These are phyloP conservation scores for Cenchrus fungigraminus DNA, from an alignment of 176 grass and related monocot species.

Conservation along the genomic window DNA sequence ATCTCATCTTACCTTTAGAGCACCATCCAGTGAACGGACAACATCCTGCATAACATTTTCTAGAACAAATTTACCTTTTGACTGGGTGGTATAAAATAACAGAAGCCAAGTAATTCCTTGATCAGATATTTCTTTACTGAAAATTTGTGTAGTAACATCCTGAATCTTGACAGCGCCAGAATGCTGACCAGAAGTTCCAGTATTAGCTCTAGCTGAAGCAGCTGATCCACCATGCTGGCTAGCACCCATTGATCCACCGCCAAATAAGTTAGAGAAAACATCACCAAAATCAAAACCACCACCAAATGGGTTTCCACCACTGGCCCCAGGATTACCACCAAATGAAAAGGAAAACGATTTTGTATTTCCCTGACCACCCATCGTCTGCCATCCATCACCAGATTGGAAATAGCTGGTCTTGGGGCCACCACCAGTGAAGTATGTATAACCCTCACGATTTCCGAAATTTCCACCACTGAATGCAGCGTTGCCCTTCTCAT, in stretches of 20 bases:
- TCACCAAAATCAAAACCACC: constrained; percentile 65
- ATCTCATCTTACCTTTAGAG: constrained; percentile 58
- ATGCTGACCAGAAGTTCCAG: constrained; percentile 44
- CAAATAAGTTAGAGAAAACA: constrained; percentile 90
- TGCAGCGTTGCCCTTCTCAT: constrained; percentile 72
- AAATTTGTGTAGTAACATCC: constrained; percentile 68
- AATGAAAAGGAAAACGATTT: constrained; percentile 91
- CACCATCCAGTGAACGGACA: constrained; percentile 65
- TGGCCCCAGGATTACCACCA: constrained; percentile 56
- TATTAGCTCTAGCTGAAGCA: constrained; percentile 49
- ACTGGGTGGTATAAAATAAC: constrained; percentile 71
- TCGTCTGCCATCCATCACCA: constrained; percentile 82
- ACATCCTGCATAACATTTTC: constrained; percentile 76
- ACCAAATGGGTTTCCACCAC: constrained; percentile 65
- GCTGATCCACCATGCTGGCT: constrained; percentile 55
- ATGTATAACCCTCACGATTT: constrained; percentile 61
- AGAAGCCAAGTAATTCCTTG: constrained; percentile 92
- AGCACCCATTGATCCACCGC: constrained; percentile 54
- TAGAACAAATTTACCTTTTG: constrained; percentile 58
- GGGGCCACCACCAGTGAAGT: constrained; percentile 68
- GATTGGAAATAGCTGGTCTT: constrained; percentile 66
- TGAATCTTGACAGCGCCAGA: constrained; percentile 54
- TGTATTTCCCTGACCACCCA: constrained; percentile 64
- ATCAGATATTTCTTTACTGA: constrained; percentile 82
- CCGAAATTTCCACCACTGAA: constrained; percentile 71